These are phyloP conservation scores for Sporothrix protearum DNA, from an alignment of 2,329 filamentous ascomycete species.

Conservation along the genomic window DNA sequence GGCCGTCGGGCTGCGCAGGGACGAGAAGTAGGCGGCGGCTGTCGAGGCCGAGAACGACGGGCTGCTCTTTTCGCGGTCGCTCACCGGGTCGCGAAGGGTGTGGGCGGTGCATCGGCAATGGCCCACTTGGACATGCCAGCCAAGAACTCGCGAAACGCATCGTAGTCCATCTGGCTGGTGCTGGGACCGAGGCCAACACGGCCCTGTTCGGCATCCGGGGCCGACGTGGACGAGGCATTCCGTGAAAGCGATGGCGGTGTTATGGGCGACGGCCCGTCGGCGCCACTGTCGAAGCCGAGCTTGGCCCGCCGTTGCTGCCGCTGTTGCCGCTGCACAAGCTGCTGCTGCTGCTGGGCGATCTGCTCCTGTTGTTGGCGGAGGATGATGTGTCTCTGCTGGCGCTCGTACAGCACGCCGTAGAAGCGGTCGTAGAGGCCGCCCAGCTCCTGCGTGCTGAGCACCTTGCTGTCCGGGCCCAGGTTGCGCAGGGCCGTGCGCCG, in stretches of 20 bases:
- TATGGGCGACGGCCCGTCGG: not conserved
- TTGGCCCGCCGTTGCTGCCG: conserved; percentile 41
- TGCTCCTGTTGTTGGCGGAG: conserved; percentile 73
- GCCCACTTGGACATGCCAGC: conserved; percentile 91
- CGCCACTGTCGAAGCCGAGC: conserved; percentile 39
- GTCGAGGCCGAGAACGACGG: conserved; percentile 51
- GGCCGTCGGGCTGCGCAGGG: conserved; percentile 54
- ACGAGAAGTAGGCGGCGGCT: conserved; percentile 53
- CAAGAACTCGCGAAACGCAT: conserved; percentile 90
- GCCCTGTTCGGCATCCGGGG: conserved; percentile 66
- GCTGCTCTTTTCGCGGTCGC: conserved; percentile 52
- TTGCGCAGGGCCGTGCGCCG: conserved; percentile 96
- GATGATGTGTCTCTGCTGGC: conserved; percentile 75
- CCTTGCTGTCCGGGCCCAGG: conserved; percentile 91
- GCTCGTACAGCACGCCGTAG: conserved; percentile 86
- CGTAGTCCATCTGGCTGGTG: conserved; percentile 93
- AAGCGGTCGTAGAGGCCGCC: conserved; percentile 91
- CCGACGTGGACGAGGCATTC: conserved; percentile 42
- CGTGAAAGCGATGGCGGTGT: not conserved
- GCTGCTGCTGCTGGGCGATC: conserved; percentile 65
- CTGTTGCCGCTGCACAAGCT: conserved; percentile 68
- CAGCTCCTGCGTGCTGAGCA: conserved; percentile 78
- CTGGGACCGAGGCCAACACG: conserved; percentile 85
- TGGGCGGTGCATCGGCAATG: conserved; percentile 74
- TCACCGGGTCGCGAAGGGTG: conserved; percentile 48